Percentiles rank a stretch among this genome's conserved stretches.
phyloP scores from a whole-genome alignment of 345 rosid genomes.

The Reutealis trisperma region DNA sequence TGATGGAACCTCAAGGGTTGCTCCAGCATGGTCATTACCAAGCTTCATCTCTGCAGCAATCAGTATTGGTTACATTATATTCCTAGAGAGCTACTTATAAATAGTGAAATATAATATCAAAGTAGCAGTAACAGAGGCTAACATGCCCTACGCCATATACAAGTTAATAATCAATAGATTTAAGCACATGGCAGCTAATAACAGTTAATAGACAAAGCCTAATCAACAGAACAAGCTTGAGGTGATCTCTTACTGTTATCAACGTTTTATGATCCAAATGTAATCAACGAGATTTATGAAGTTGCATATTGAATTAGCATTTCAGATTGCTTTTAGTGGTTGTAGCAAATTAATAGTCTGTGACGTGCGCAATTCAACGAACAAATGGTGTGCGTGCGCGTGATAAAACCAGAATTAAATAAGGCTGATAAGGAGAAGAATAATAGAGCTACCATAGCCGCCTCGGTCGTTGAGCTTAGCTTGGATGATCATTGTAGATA shows the following conservation, averaged over 20 bases:
- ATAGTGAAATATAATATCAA: no score
- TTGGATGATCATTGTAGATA: conserved; percentile 90
- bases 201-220: background rate
- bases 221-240: background rate
- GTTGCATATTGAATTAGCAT: no score
- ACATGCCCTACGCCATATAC: no score
- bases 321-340: no score
- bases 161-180: no score
- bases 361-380: conserved; percentile 3
- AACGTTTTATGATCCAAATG: background rate
- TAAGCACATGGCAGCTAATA: no score
- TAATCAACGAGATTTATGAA: no score
- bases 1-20: conserved; percentile 79
- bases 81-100: background rate
- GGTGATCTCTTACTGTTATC: background rate
- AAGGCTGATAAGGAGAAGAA: background rate
- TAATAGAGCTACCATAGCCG: conserved; percentile 58
- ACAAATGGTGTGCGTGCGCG: conserved; percentile 11
- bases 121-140: no score
- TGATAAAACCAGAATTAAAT: no score
- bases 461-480: conserved; percentile 90
- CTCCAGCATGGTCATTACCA: conserved; percentile 72
- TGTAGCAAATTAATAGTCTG: background rate
- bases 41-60: conserved; percentile 72
- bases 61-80: background rate